Evolutionary conservation across 1,284 basidiomycete species (phyloP).

Genomic region (Trametes pubescens): DNA sequence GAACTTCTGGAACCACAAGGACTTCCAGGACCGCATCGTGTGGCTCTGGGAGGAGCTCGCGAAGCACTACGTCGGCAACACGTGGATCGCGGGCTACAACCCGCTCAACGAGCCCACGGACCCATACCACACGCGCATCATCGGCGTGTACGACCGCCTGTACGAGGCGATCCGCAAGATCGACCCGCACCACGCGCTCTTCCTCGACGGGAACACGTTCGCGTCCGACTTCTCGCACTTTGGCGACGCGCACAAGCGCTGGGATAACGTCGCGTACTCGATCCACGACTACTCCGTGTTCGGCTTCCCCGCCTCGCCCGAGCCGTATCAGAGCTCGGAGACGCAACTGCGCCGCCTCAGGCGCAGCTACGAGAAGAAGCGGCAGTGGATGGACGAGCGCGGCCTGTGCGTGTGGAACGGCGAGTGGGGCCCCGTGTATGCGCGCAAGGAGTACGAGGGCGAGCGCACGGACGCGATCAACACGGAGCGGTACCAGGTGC

Average conservation of each 20-base stretch:
- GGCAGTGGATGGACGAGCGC: conserved; percentile 70
- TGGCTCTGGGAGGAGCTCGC: conserved; percentile 79
- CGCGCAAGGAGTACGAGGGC: conserved; percentile 66
- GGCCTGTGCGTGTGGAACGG: conserved; percentile 82
- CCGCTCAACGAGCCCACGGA: conserved; percentile 82
- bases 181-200: conserved; percentile 72
- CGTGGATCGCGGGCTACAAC: conserved; percentile 80
- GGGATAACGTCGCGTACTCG: conserved; percentile 74
- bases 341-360: conserved; percentile 60
- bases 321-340: conserved; percentile 56
- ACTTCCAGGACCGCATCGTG: conserved; percentile 77
- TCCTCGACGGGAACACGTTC: conserved; percentile 80
- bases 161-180: conserved; percentile 68
- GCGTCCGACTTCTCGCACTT: conserved; percentile 80
- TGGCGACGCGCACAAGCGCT: conserved; percentile 53
- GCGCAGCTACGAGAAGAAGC: conserved; percentile 70
- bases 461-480: conserved; percentile 70
- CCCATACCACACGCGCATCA: conserved; percentile 54
- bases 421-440: conserved; percentile 79
- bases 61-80: conserved; percentile 61
- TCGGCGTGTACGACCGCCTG: conserved; percentile 69
- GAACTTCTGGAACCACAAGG: conserved; percentile 77
- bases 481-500: conserved; percentile 64
- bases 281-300: conserved; percentile 80
- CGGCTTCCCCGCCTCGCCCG: conserved; percentile 72